phyloP scores from a whole-genome alignment of 352 stramenopile genomes.

The Globisporangium spinosum region DNA sequence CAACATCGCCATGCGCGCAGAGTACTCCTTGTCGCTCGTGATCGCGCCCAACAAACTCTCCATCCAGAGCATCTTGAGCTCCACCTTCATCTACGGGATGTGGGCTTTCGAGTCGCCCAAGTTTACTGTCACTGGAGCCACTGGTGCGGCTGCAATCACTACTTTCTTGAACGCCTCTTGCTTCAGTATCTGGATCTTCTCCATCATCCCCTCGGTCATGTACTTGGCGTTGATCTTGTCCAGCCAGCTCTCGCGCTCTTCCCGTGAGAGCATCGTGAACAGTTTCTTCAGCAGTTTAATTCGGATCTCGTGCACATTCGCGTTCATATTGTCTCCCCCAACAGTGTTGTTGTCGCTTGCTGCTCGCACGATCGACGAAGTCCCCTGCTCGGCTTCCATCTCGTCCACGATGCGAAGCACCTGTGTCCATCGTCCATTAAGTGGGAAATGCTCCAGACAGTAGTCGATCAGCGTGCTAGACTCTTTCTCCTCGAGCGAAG shows the following conservation, averaged over 20 bases:
- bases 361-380: background rate
- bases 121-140: slow-evolving; percentile 10
- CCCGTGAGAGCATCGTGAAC: slow-evolving; percentile 47
- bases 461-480: slow-evolving; percentile 32
- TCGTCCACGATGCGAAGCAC: slow-evolving; percentile 39
- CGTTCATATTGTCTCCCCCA: slow-evolving; percentile 5
- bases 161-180: slow-evolving; percentile 16
- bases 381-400: slow-evolving; percentile 24
- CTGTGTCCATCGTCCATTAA: slow-evolving; percentile 43
- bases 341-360: slow-evolving; percentile 3
- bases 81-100: slow-evolving; percentile 36
- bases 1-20: slow-evolving; percentile 40
- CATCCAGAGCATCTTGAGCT: slow-evolving; percentile 65
- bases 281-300: slow-evolving; percentile 52
- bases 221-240: slow-evolving; percentile 50
- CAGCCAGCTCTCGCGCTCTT: slow-evolving; percentile 49
- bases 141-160: slow-evolving; percentile 1
- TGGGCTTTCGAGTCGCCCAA: slow-evolving; percentile 32
- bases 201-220: slow-evolving; percentile 35
- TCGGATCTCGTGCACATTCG: slow-evolving; percentile 30
- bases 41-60: slow-evolving; percentile 43
- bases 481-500: slow-evolving; percentile 46
- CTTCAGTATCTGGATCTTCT: slow-evolving; percentile 21
- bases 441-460: slow-evolving; percentile 34
- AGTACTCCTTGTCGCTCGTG: slow-evolving; percentile 38